Evolutionary conservation across 345 rosid genomes (phyloP).

Genomic region (Mercurialis annua): DNA sequence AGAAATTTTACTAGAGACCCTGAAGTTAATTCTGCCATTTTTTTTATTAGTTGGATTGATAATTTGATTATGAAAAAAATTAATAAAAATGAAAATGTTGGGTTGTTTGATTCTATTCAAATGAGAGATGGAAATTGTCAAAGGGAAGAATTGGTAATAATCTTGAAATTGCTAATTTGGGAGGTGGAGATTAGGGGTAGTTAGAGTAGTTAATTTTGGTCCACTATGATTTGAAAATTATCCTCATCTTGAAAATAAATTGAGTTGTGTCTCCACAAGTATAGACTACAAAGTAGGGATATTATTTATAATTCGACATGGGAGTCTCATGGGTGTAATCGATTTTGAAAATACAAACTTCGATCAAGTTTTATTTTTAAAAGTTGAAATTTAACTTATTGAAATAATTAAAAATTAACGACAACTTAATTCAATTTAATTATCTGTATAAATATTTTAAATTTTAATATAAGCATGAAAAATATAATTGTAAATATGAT

Average conservation of each 20-base stretch:
- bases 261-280: no score
- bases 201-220: background rate
- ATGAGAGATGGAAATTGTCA: background rate
- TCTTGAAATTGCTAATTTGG: background rate
- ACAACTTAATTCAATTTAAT: no score
- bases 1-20: constrained; percentile 63
- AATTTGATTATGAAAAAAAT: background rate
- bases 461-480: no score
- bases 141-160: background rate
- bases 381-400: no score
- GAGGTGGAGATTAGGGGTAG: background rate
- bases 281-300: no score
- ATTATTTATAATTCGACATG: no score
- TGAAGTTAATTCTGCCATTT: constrained; percentile 45
- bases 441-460: no score
- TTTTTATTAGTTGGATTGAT: background rate
- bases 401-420: no score
- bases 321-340: no score
- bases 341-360: no score
- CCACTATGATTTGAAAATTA: background rate
- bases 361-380: no score
- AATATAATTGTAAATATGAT: no score
- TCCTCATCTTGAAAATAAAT: background rate
- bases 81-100: background rate
- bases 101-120: background rate